These are phyloP conservation scores for Ormosia emarginata DNA, from an alignment of 306 rosid genomes.

Conservation along the genomic window DNA sequence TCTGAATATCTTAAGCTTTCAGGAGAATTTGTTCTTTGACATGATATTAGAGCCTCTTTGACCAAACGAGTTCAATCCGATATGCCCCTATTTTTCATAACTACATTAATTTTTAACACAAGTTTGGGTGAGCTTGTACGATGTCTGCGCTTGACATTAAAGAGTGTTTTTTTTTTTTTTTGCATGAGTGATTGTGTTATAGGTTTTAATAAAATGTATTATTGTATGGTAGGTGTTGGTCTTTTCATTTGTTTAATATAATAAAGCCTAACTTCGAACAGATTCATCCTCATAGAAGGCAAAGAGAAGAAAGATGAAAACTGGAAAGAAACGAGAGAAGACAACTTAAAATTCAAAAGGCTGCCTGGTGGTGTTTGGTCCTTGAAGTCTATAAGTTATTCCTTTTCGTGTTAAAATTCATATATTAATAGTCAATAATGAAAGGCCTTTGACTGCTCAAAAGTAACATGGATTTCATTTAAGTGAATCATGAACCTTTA, in stretches of 20 bases:
- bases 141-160: not conserved
- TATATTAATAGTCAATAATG: constrained; percentile 7
- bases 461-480: not conserved
- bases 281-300: constrained; percentile 39
- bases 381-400: constrained; percentile 36
- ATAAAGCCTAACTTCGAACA: constrained; percentile 36
- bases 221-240: constrained; percentile 10
- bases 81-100: not conserved
- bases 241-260: constrained; percentile 19
- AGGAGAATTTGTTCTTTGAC: constrained; percentile 1
- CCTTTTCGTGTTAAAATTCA: constrained; percentile 23
- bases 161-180: not conserved
- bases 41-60: not conserved
- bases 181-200: not conserved
- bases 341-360: constrained; percentile 36
- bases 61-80: not conserved
- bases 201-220: not conserved
- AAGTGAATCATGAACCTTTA: not conserved
- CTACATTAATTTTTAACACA: not conserved
- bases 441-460: constrained; percentile 1
- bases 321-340: constrained; percentile 39
- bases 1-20: not conserved
- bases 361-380: constrained; percentile 48
- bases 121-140: not conserved
- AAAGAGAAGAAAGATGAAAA: constrained; percentile 43